Percentiles rank a stretch among this genome's conserved stretches.
Evolutionary conservation across 768 basidiomycete species (phyloP).

Genomic region (Termitomyces sp.): DNA sequence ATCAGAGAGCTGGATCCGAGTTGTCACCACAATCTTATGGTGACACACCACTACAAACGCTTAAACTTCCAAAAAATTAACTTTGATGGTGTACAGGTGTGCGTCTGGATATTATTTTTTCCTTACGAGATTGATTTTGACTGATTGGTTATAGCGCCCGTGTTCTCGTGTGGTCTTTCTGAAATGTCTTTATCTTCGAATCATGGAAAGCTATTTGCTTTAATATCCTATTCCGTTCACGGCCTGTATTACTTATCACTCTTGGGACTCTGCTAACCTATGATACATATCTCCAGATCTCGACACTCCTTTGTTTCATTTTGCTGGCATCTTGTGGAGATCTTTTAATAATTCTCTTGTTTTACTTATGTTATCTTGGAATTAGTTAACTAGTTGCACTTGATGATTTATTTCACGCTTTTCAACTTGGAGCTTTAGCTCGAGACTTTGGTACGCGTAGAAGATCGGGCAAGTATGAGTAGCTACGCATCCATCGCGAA

Average conservation of each 20-base stretch:
- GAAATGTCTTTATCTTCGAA: too few relatives aligned
- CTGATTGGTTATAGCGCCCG: neutral
- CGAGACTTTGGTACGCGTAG: too few relatives aligned
- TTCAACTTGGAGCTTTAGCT: too few relatives aligned
- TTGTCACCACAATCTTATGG: neutral
- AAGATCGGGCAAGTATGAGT: too few relatives aligned
- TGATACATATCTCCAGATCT: neutral
- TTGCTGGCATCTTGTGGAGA: too few relatives aligned
- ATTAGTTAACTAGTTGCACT: too few relatives aligned
- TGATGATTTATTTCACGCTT: too few relatives aligned
- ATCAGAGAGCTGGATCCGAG: constrained; percentile 4
- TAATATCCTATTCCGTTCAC: too few relatives aligned
- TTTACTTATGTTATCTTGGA: too few relatives aligned
- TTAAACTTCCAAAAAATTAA: neutral
- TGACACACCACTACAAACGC: neutral
- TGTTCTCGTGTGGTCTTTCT: neutral
- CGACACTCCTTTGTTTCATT: neutral
- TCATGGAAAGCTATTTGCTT: neutral
- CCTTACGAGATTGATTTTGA: neutral
- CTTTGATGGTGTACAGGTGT: neutral
- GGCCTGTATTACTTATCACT: neutral
- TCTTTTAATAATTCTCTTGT: too few relatives aligned
- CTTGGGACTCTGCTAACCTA: neutral
- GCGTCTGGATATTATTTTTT: too few relatives aligned
- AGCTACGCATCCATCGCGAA: too few relatives aligned